Evolutionary conservation across 2,329 filamentous ascomycete genomes (phyloP).

Genomic region (Colletotrichum sojae): DNA sequence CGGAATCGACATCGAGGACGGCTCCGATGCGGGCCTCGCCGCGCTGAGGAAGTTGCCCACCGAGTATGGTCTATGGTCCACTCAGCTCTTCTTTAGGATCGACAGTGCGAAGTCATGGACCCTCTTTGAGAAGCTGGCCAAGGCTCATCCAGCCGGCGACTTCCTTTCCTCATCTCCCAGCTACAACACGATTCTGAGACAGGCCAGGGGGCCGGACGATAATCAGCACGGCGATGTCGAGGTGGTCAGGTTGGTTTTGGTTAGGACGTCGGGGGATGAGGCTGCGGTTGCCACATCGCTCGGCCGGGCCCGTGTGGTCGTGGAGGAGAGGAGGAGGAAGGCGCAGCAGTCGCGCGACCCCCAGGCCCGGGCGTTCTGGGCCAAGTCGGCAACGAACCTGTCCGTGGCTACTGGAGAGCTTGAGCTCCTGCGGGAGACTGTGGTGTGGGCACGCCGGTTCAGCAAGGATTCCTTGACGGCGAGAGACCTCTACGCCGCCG

Average conservation of each 20-base stretch:
- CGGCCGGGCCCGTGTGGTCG: slow-evolving; percentile 29
- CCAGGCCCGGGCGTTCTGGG: slow-evolving; percentile 45
- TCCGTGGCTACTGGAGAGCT: slow-evolving; percentile 46
- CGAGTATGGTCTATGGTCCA: neutral
- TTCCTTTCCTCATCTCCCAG: neutral
- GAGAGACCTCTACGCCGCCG: slow-evolving; percentile 39
- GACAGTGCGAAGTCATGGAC: neutral
- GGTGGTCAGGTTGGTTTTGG: neutral
- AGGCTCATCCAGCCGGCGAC: neutral
- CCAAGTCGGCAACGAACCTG: slow-evolving; percentile 46
- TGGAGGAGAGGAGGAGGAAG: slow-evolving; percentile 44
- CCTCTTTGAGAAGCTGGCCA: slow-evolving; percentile 5
- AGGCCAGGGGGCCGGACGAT: neutral
- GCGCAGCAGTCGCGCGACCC: slow-evolving; percentile 45
- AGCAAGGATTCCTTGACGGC: slow-evolving; percentile 45
- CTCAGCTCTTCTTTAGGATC: neutral
- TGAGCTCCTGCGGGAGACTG: slow-evolving; percentile 42
- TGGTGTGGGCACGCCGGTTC: slow-evolving; percentile 49
- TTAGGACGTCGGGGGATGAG: neutral
- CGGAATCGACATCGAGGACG: slow-evolving; percentile 12
- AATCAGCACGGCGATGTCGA: neutral
- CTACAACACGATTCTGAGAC: neutral
- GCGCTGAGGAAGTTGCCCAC: neutral
- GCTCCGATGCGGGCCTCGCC: neutral
- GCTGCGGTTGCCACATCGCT: slow-evolving; percentile 35